Base-by-base conservation (phyloP, 1,284 basidiomycete genomes). In the Sparassis latifolia region DNA sequence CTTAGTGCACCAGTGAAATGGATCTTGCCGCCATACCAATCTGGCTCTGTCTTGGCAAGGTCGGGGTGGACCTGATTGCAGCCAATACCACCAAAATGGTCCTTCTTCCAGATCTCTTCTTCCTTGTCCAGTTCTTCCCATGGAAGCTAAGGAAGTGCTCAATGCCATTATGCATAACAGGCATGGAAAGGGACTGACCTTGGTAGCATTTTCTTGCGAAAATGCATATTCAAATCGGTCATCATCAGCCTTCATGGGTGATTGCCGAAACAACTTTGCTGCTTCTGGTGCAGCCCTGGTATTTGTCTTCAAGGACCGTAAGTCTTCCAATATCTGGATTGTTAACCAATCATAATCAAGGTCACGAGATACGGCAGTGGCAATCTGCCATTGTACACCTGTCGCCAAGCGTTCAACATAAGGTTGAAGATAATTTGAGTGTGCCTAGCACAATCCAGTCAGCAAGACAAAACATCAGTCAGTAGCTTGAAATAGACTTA, bases 61-160 rank as follows among this genome's bases (percentile, higher is more conserved):
- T 50, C 50, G 6, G 38, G 42, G 7, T 39, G 37, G 27, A 27
- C 42, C 2, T 53, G 54, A 39, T 60, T 58, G 49, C 64, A 63
- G 1, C 69, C 70, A 9, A 71, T 55, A 4, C 58, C 62, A 5
- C 61, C 58, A 5, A 53, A 49, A 0, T 57, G 62, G 45, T 67
- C 45, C 0, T 49, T n/a, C 4, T 10, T 29, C 3, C 71, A 57
- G 0, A 61, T 59, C 0, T 38, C 20, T 3, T 62, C 59, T 50
- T 75, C 73, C 5, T 31, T 35, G 48, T 74, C 73, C 0, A 74
- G 61, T 49, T 73, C 70, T 4, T 48, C 48, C 70, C 71, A 74
- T 0, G 71, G 71, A 2, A 51, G 53, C 70, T 73, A 41, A 5
- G 31, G 12, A 27, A 10, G 28, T 5, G 12, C 12, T 12, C 37